phyloP scores from a whole-genome alignment of 2,329 filamentous ascomycete genomes.

The Botrytis fragariae region DNA sequence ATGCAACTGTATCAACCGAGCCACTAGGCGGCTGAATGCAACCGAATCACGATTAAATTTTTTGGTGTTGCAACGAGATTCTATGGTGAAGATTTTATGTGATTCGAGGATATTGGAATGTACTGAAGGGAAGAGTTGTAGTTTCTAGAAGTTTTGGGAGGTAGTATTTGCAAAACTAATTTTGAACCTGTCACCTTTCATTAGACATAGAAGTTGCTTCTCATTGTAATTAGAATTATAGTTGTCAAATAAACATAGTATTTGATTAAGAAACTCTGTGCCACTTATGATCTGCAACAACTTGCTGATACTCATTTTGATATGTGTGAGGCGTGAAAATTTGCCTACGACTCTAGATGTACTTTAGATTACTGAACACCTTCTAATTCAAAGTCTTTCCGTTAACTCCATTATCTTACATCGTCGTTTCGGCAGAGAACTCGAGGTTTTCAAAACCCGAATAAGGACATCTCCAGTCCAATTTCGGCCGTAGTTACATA shows the following conservation, averaged over 20 bases:
- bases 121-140: conserved; percentile 11
- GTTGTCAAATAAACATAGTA: not conserved
- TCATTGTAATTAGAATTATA: conserved; percentile 19
- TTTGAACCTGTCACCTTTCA: conserved; percentile 17
- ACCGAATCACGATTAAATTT: not conserved
- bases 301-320: not conserved
- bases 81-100: not conserved
- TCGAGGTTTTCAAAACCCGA: conserved; percentile 46
- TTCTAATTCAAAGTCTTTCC: conserved; percentile 68
- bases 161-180: conserved; percentile 20
- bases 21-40: not conserved
- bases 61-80: not conserved
- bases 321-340: conserved; percentile 54
- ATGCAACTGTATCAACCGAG: not conserved
- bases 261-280: not conserved
- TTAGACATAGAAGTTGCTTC: conserved; percentile 6
- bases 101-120: conserved; percentile 16
- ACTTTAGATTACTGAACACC: conserved; percentile 82
- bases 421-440: conserved; percentile 81
- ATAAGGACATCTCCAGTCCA: conserved; percentile 75
- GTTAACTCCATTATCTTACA: conserved; percentile 79
- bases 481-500: conserved; percentile 78
- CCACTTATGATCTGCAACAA: not conserved
- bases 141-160: conserved; percentile 17
- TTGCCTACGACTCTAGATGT: conserved; percentile 65